Conservation (phyloP, 2,329 filamentous ascomycete species). For the Diaporthe humulicola region DNA sequence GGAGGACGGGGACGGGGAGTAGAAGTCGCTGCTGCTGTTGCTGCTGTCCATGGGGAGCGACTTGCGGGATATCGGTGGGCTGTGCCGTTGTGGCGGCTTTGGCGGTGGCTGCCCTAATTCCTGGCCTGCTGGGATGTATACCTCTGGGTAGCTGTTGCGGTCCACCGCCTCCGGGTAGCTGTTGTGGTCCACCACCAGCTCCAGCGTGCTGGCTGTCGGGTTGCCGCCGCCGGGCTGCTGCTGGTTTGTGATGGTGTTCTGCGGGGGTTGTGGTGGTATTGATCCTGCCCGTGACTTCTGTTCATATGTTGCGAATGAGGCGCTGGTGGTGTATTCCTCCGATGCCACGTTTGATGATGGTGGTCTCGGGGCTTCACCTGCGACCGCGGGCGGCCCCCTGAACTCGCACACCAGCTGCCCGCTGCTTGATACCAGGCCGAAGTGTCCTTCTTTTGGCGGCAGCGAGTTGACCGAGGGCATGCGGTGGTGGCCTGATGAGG, state of each 20-base stretch:
- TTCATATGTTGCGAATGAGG: background rate
- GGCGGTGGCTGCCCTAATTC: background rate
- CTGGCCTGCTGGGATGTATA: background rate
- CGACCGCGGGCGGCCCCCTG: background rate
- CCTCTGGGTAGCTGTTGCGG: conserved; percentile 13
- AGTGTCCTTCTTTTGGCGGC: conserved; percentile 1
- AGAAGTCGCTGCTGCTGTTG: background rate
- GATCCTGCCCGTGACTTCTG: background rate
- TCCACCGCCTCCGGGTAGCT: conserved; percentile 8
- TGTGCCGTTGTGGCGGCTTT: background rate
- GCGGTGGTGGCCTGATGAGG: background rate
- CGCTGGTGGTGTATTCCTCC: background rate
- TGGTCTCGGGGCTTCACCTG: background rate
- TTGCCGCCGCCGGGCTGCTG: no score
- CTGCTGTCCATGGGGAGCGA: background rate
- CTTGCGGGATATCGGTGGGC: background rate
- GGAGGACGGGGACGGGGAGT: background rate
- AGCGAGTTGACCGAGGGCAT: conserved; percentile 4
- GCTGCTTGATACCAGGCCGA: conserved; percentile 14
- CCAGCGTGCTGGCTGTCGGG: background rate
- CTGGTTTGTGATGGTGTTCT: background rate
- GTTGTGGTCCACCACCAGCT: background rate
- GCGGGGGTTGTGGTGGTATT: background rate
- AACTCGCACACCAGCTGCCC: conserved; percentile 30
- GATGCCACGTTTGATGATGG: background rate